Conservation (phyloP, 306 rosid species). For the Trifolium fragiferum region DNA sequence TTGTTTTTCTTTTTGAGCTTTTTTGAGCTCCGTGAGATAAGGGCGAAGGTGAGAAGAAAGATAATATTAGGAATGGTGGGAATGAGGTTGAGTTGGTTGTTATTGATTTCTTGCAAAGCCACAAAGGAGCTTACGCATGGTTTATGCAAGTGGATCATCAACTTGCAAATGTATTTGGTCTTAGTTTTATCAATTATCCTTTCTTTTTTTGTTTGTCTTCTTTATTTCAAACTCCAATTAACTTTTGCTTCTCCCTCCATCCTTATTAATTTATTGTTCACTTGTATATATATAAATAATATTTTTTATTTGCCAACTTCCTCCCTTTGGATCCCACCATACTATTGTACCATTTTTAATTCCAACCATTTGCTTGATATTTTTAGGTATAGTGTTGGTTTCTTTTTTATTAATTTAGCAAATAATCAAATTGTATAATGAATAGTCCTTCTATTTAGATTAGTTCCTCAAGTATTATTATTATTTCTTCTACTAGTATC, state of each 20-base stretch:
- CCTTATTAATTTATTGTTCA: conserved; percentile 22
- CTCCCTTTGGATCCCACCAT: conserved; percentile 1
- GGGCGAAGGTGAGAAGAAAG: not conserved
- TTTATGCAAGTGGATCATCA: conserved; percentile 58
- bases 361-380: conserved; percentile 17
- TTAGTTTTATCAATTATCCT: conserved; percentile 18
- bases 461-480: too few relatives aligned
- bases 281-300: not conserved
- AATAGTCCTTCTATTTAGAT: not conserved
- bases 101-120: conserved; percentile 32
- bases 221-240: conserved; percentile 49
- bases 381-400: not conserved
- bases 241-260: conserved; percentile 45
- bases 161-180: conserved; percentile 48
- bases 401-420: not conserved
- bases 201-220: not conserved
- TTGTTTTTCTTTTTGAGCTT: not conserved
- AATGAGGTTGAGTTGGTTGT: not conserved
- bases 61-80: too few relatives aligned
- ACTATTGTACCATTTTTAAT: not conserved
- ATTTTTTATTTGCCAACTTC: conserved; percentile 39
- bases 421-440: not conserved
- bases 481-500: too few relatives aligned
- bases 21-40: not conserved
- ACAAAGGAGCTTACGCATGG: conserved; percentile 48